Conservation (phyloP, 1,139 yeast genomes). For the Meyerozyma smithsonii region DNA sequence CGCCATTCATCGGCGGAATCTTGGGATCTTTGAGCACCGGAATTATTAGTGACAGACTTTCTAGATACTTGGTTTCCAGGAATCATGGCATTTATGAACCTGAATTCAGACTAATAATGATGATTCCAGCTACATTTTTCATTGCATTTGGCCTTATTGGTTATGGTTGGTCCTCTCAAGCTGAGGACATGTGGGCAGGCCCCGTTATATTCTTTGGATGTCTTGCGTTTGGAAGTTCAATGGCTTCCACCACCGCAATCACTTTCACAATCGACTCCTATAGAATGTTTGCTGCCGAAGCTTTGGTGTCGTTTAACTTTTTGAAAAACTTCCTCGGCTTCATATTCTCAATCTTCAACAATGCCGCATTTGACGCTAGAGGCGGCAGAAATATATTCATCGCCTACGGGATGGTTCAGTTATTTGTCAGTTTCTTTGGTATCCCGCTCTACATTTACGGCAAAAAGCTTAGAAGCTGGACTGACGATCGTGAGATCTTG, state of each 20-base stretch:
- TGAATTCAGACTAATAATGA: constrained; percentile 54
- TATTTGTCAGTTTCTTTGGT: constrained; percentile 44
- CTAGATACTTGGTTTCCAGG: constrained; percentile 28
- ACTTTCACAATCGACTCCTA: constrained; percentile 59
- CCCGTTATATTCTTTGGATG: constrained; percentile 55
- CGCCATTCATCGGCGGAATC: constrained; percentile 58
- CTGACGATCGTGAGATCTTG: constrained; percentile 38
- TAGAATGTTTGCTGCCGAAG: constrained; percentile 55
- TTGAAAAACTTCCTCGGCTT: constrained; percentile 54
- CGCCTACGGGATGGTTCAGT: constrained; percentile 50
- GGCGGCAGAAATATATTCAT: constrained; percentile 48
- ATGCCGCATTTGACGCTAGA: constrained; percentile 33
- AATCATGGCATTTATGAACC: constrained; percentile 61
- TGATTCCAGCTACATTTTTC: constrained; percentile 45
- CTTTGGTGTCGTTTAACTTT: constrained; percentile 53
- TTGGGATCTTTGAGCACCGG: constrained; percentile 56
- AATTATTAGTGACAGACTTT: constrained; percentile 42
- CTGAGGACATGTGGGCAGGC: constrained; percentile 51
- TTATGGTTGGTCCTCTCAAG: constrained; percentile 55
- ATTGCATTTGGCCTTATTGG: constrained; percentile 53
- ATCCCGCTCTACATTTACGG: constrained; percentile 56
- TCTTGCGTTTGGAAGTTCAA: constrained; percentile 54
- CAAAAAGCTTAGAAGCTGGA: constrained; percentile 47
- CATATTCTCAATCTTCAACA: constrained; percentile 54
- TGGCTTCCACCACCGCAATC: constrained; percentile 59